A percentile compares a stretch with the other conserved stretches of the same genome.
Evolutionary conservation across 2,329 filamentous ascomycete species (phyloP).

Genomic region (Aspergillus fumigatus): DNA sequence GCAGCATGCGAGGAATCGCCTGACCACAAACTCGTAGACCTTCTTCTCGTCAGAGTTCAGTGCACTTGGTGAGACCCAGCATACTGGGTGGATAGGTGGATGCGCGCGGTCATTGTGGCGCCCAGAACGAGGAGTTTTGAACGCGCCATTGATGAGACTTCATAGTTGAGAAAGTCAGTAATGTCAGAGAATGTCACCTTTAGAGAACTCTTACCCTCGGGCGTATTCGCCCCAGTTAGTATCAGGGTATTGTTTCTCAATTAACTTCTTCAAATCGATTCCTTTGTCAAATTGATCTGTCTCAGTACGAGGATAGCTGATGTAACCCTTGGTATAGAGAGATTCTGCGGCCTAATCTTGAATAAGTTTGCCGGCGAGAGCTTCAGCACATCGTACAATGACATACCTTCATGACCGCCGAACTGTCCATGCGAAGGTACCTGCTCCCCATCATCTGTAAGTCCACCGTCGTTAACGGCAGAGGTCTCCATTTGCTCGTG

Average conservation of each 20-base stretch:
- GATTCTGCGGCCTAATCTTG: constrained; percentile 60
- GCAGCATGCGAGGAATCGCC: constrained; percentile 91
- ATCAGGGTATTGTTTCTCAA: constrained; percentile 79
- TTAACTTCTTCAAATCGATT: constrained; percentile 74
- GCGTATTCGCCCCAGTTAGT: constrained; percentile 76
- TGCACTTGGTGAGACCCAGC: constrained; percentile 63
- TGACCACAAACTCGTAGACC: constrained; percentile 87
- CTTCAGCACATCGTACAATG: neutral
- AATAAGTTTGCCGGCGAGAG: neutral
- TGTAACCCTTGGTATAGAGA: constrained; percentile 90
- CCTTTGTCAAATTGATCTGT: constrained; percentile 91
- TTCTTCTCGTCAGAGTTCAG: constrained; percentile 65
- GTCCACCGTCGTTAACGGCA: constrained; percentile 93
- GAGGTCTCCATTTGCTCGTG: constrained; percentile 87
- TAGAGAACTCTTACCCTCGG: constrained; percentile 45
- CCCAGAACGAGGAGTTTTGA: constrained; percentile 75
- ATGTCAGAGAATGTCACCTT: neutral
- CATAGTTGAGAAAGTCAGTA: constrained; percentile 2
- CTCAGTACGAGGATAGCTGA: constrained; percentile 95
- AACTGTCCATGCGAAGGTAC: constrained; percentile 84
- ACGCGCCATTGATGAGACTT: constrained; percentile 66
- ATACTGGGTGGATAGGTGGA: constrained; percentile 92
- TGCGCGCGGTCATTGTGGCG: constrained; percentile 94
- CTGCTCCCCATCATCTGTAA: constrained; percentile 91
- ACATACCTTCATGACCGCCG: constrained; percentile 73